Percentiles rank a stretch among this genome's conserved stretches.
These are phyloP conservation scores for Smittium mucronatum DNA, from an alignment of 371 early-diverging fungal genomes.

Conservation along the genomic window DNA sequence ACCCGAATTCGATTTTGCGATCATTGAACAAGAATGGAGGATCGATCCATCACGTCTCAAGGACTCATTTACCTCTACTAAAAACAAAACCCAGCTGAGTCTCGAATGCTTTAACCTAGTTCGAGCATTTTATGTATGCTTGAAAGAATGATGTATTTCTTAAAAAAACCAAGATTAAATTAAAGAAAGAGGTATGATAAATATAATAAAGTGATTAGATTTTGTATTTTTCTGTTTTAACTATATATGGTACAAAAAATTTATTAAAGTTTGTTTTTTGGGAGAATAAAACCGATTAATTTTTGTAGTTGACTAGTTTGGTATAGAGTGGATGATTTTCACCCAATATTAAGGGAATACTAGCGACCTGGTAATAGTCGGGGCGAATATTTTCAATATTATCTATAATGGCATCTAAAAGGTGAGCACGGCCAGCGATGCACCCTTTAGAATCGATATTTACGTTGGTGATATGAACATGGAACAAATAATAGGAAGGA, in stretches of 20 bases:
- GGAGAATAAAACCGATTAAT: too few relatives aligned
- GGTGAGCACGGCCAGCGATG: constrained; percentile 54
- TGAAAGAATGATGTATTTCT: neutral
- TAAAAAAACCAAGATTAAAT: neutral
- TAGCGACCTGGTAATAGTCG: constrained; percentile 39
- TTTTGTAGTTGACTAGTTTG: too few relatives aligned
- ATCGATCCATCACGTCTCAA: neutral
- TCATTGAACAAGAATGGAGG: neutral
- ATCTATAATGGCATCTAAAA: constrained; percentile 58
- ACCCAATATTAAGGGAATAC: constrained; percentile 38
- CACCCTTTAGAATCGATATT: constrained; percentile 45
- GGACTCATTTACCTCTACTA: neutral
- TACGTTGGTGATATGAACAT: constrained; percentile 64
- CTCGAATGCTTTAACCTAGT: neutral
- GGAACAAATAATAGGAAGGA: constrained; percentile 74
- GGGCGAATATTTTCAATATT: constrained; percentile 41
- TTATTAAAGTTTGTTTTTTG: too few relatives aligned
- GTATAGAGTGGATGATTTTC: constrained; percentile 34
- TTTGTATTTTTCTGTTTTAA: too few relatives aligned
- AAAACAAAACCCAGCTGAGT: neutral
- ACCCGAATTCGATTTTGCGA: neutral
- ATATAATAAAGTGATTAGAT: too few relatives aligned
- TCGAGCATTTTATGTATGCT: neutral
- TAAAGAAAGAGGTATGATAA: neutral
- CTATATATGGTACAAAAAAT: too few relatives aligned